Evolutionary conservation across 1,284 basidiomycete species (phyloP).

Genomic region (Omphalotus olearius): DNA sequence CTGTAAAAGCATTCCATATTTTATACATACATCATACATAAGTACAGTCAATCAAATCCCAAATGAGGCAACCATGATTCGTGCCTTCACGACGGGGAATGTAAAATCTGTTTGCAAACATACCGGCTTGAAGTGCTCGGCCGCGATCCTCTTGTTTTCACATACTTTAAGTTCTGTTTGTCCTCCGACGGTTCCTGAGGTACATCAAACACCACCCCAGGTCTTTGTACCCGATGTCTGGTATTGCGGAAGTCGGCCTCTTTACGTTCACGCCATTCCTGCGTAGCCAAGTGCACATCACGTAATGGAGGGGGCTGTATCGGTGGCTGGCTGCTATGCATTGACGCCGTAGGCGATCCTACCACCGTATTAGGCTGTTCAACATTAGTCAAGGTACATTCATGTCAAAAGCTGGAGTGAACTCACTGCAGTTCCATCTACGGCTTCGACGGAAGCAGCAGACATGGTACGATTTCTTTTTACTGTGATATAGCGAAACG

Average conservation of each 20-base stretch:
- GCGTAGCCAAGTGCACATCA: conserved; percentile 58
- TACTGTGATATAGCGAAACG: conserved; percentile 55
- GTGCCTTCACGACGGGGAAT: not conserved
- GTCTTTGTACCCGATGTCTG: conserved; percentile 47
- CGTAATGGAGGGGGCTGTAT: conserved; percentile 54
- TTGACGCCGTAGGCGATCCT: conserved; percentile 70
- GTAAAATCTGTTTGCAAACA: not conserved
- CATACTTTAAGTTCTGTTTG: conserved; percentile 21
- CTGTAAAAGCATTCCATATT: too few relatives aligned
- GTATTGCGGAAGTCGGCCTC: conserved; percentile 28
- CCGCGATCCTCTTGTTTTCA: conserved; percentile 11
- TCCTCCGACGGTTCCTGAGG: conserved; percentile 44
- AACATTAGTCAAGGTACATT: conserved; percentile 10
- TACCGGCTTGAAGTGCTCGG: conserved; percentile 5
- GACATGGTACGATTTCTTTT: conserved; percentile 64
- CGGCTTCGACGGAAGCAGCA: conserved; percentile 69
- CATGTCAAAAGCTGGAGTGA: conserved; percentile 2
- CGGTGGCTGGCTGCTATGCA: conserved; percentile 55
- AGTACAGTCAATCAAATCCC: not conserved
- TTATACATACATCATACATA: not conserved
- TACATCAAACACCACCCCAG: conserved; percentile 69
- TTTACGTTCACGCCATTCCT: conserved; percentile 55
- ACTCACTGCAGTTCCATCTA: conserved; percentile 71
- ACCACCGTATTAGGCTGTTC: conserved; percentile 62
- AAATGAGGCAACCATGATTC: not conserved